These are phyloP conservation scores for Monilinia aucupariae DNA, from an alignment of 2,329 filamentous ascomycete genomes.

Conservation along the genomic window DNA sequence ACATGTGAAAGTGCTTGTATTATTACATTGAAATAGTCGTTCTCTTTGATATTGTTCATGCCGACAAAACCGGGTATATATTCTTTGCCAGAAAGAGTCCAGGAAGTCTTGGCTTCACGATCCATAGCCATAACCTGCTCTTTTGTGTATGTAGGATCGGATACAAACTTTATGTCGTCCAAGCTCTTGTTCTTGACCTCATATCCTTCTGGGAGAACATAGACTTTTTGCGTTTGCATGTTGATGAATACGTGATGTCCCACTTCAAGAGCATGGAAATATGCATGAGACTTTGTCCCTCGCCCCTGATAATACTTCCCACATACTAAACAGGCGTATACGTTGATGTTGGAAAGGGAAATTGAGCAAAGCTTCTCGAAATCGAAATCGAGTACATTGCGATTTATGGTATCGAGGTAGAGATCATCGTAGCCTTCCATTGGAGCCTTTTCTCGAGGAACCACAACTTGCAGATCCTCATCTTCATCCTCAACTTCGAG, in stretches of 20 bases:
- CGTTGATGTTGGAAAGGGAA: conserved; percentile 95
- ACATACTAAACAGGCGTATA: conserved; percentile 95
- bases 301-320: conserved; percentile 97
- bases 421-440: conserved; percentile 88
- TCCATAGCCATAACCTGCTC: conserved; percentile 78
- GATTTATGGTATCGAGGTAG: conserved; percentile 95
- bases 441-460: conserved; percentile 66
- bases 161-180: conserved; percentile 97
- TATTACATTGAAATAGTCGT: conserved; percentile 96
- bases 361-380: conserved; percentile 98
- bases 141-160: conserved; percentile 79
- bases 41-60: conserved; percentile 99
- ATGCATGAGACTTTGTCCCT: conserved; percentile 90
- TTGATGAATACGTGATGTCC: conserved; percentile 98
- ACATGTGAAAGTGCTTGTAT: conserved; percentile 91
- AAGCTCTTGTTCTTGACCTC: conserved; percentile 92
- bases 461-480: conserved; percentile 37
- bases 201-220: conserved; percentile 91
- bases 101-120: conserved; percentile 55
- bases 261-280: conserved; percentile 93
- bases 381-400: conserved; percentile 90
- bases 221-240: conserved; percentile 87
- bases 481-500: conserved; percentile 36
- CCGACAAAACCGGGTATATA: conserved; percentile 94
- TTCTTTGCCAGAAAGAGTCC: conserved; percentile 75